phyloP scores from a whole-genome alignment of 768 basidiomycete species.

The Trametes sanguinea region DNA sequence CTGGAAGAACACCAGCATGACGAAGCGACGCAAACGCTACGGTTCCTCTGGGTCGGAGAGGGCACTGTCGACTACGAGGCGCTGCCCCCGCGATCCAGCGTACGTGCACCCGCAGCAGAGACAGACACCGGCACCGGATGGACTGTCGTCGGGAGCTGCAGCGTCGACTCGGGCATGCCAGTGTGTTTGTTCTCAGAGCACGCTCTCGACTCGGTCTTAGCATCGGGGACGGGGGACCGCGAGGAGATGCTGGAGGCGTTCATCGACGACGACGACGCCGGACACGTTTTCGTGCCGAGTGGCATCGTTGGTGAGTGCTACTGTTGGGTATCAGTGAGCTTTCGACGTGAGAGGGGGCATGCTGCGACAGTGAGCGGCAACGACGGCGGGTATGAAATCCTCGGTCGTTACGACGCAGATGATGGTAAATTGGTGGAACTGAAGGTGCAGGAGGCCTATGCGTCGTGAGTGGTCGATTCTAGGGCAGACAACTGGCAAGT shows the following conservation, averaged over 20 bases:
- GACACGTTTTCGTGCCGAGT: neutral
- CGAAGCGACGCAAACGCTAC: neutral
- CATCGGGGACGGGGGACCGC: neutral
- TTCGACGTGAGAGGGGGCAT: neutral
- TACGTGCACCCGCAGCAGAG: neutral
- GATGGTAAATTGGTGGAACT: neutral
- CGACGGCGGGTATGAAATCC: neutral
- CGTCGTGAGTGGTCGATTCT: too few species aligned
- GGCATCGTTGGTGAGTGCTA: neutral
- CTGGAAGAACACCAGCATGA: neutral
- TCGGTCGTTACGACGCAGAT: neutral
- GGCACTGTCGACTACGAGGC: conserved; percentile 2
- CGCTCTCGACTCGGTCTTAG: neutral
- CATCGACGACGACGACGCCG: neutral
- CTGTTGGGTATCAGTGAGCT: too few species aligned
- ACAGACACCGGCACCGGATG: neutral
- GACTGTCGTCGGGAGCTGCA: neutral
- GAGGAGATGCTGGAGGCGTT: conserved; percentile 1
- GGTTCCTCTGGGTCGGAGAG: neutral
- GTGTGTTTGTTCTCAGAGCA: neutral
- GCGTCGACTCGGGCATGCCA: conserved; percentile 2
- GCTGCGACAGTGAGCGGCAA: neutral
- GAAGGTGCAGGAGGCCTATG: neutral
- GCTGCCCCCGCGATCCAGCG: neutral
- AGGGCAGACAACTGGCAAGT: too few species aligned